A percentile compares a stretch with the other conserved stretches of the same genome.
These are phyloP conservation scores for Kazachstania sp. DNA, from an alignment of 1,139 yeast species.

Conservation along the genomic window DNA sequence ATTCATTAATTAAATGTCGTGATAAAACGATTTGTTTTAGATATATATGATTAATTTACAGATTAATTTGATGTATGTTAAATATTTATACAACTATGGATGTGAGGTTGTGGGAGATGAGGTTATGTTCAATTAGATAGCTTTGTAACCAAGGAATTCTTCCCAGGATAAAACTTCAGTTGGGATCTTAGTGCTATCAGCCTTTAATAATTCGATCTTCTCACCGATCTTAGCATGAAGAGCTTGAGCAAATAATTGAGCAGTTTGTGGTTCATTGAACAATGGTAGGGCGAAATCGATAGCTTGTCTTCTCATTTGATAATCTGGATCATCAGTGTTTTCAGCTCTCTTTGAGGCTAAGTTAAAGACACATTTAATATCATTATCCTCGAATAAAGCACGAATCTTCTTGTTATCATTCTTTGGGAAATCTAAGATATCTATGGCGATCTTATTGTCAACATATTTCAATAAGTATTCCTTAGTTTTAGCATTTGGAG, in stretches of 20 bases:
- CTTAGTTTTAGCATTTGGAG: conserved; percentile 66
- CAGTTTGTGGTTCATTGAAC: conserved; percentile 93
- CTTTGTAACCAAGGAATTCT: conserved; percentile 89
- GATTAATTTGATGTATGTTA: neutral
- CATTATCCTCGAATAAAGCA: conserved; percentile 80
- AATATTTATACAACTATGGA: conserved; percentile 1
- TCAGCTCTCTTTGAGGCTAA: conserved; percentile 88
- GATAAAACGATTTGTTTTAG: neutral
- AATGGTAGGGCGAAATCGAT: conserved; percentile 95
- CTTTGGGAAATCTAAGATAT: conserved; percentile 80
- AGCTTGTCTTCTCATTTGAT: conserved; percentile 97
- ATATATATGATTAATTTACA: conserved; percentile 1
- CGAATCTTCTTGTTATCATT: conserved; percentile 88
- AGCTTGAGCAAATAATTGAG: conserved; percentile 77
- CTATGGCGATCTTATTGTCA: conserved; percentile 34
- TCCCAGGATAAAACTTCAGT: conserved; percentile 91
- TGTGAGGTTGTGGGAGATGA: neutral
- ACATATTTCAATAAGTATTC: conserved; percentile 51
- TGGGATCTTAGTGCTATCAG: conserved; percentile 53
- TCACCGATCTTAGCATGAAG: conserved; percentile 61
- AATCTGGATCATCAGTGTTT: conserved; percentile 74
- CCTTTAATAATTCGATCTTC: conserved; percentile 37
- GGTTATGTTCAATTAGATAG: conserved; percentile 40
- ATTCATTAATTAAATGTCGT: neutral
- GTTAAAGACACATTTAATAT: conserved; percentile 82